Evolutionary conservation across 768 basidiomycete genomes (phyloP).

Genomic region (Suillus brevipes): DNA sequence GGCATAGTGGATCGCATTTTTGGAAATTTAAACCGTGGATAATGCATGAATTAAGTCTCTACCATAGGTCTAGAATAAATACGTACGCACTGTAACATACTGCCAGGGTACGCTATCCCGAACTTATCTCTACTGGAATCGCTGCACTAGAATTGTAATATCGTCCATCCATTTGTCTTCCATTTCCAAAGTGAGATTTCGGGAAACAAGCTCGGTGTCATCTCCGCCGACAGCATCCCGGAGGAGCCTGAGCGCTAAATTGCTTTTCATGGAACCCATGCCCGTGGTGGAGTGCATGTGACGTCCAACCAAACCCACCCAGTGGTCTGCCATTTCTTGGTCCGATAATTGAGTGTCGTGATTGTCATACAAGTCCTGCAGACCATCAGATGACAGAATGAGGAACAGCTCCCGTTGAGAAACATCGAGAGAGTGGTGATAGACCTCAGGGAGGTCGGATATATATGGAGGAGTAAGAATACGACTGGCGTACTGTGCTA

Average conservation of each 20-base stretch:
- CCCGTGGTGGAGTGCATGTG: slow-evolving; percentile 23
- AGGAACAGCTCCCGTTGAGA: slow-evolving; percentile 31
- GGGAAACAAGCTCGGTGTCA: slow-evolving; percentile 40
- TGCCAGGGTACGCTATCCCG: background rate
- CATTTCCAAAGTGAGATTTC: slow-evolving; percentile 49
- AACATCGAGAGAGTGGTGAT: slow-evolving; percentile 33
- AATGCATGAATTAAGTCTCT: slow-evolving; percentile 2
- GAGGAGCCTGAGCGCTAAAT: slow-evolving; percentile 42
- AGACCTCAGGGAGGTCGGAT: slow-evolving; percentile 41
- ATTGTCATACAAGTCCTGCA: slow-evolving; percentile 41
- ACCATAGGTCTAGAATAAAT: slow-evolving; percentile 16
- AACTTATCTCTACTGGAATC: slow-evolving; percentile 21
- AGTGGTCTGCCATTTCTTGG: slow-evolving; percentile 34
- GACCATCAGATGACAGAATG: slow-evolving; percentile 49
- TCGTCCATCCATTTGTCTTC: slow-evolving; percentile 53
- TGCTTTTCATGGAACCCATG: slow-evolving; percentile 18
- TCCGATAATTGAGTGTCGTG: slow-evolving; percentile 22
- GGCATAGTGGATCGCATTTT: background rate
- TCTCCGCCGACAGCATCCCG: slow-evolving; percentile 46
- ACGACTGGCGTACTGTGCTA: slow-evolving; percentile 32
- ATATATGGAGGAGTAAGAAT: slow-evolving; percentile 49
- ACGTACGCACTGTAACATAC: slow-evolving; percentile 6
- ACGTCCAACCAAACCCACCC: slow-evolving; percentile 35
- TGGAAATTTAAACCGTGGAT: background rate
- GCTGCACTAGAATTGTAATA: slow-evolving; percentile 46